Evolutionary conservation across 2,329 filamentous ascomycete genomes (phyloP), one percentile per base, ranked within the genome.

Genomic region (Colletotrichum nymphaeae): DNA sequence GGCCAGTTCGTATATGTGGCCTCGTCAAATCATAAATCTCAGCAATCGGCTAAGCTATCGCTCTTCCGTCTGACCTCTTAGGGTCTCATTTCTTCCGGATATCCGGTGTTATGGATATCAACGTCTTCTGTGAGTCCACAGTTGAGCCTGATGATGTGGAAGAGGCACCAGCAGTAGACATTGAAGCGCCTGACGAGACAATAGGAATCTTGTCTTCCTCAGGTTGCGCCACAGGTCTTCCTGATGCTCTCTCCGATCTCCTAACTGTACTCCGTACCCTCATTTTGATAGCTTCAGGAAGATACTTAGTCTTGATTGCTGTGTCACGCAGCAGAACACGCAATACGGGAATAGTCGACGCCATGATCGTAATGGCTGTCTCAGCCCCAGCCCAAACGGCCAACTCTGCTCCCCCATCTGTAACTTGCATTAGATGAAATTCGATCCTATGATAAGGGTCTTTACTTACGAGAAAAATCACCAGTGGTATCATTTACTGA

Each of bases 311-410:
- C 7, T 35, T 60, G 14, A 71, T 24, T 6, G 71, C 71, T 5
- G 71, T 65, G 9, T 73, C 62, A 26, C 71, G 71, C 6, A 73
- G 56, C 5, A 73, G 28, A 32, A 71, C 71, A 4, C 71, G 60
- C n/a, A 82, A 69, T 9, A 81, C 76, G 3, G 75, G 80, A 30
- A 83, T 78, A 14, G 80, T 81, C 1, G 80, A 77, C 5, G 79
- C 81, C 75, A 81, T 79, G 59, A 83, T 82, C 14, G 81, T 82
- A 19, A 80, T 79, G 52, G 80, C 78, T 5, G 79, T 79, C 72
- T 83, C 81, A 11, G 78, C 79, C 16, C 77, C 75, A 9, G 67
- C 71, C 71, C 71, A 73, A 4, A 73, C 67, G 30, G 71, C 49
- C 46, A 73, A 30, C 49, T 73, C 46, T 26, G 67, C 71, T 37